Percentiles rank a stretch among this genome's conserved stretches.
phyloP scores from a whole-genome alignment of 108 stramenopile species.

The Nitzschia sp. region DNA sequence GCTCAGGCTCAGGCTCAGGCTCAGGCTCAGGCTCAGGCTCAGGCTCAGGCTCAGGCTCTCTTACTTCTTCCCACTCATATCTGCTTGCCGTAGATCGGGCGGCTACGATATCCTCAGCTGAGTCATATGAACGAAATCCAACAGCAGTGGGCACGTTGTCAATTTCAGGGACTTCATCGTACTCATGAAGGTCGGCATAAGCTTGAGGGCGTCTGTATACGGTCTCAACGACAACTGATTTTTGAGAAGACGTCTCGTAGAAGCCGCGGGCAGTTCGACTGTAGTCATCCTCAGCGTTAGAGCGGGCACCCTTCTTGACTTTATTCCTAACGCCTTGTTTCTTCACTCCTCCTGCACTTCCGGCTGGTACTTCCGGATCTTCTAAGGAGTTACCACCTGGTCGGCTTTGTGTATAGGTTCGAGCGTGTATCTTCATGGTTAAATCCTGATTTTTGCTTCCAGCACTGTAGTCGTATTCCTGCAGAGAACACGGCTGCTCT shows the following conservation, averaged over 20 bases:
- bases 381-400: too few species aligned
- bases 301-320: too few species aligned
- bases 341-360: too few species aligned
- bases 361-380: neutral
- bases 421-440: too few species aligned
- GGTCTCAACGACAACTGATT: slow-evolving; percentile 23
- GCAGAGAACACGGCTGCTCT: too few species aligned
- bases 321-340: too few species aligned
- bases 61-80: neutral
- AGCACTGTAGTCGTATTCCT: too few species aligned
- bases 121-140: slow-evolving; percentile 24
- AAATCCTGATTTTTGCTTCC: too few species aligned
- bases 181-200: slow-evolving; percentile 22
- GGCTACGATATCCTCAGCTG: slow-evolving; percentile 12
- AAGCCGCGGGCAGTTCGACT: neutral
- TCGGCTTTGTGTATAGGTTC: too few species aligned
- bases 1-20: neutral
- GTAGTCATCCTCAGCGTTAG: slow-evolving; percentile 10
- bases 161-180: slow-evolving; percentile 14
- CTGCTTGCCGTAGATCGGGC: neutral
- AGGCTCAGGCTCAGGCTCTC: neutral
- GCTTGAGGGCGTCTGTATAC: slow-evolving; percentile 17
- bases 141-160: slow-evolving; percentile 22
- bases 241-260: slow-evolving; percentile 3
- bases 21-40: neutral